Base-by-base conservation (phyloP, 768 basidiomycete genomes). In the Boletus huronensis region DNA sequence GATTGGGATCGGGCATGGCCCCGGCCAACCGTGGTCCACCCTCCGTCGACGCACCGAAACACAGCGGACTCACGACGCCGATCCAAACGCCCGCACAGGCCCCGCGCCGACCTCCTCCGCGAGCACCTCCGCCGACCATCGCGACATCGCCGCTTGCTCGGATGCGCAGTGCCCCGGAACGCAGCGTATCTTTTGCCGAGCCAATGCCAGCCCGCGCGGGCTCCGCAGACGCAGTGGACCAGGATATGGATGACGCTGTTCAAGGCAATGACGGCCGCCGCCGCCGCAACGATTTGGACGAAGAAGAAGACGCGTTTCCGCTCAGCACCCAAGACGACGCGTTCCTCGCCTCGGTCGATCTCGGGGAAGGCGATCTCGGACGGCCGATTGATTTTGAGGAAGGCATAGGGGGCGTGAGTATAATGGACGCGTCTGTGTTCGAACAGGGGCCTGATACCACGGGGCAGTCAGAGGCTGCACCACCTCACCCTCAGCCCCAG, bases 271-370 rank as follows among this genome's bases (percentile, higher is more conserved):
- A 50, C 11, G 70, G 74, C 35, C 77, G 77, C 23, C 2, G 16
- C 14, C 2, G 41, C 41, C 8, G 41, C 1, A 26, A 42, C 6
- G 42, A 46, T 0, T 54, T 58, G 0, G 54, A 51, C 4, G 77
- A 70, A 1, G 56, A 53, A 3, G 77, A 70, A 1, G 74, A 74
- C 17, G 58, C 76, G 0, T 84, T 79, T 57, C 73, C 74, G 11
- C 79, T 83, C 58, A 73, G 75, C 52, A 85, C 85, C 1, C 85
- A 90, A 38, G 88, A 89, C 50, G 87, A 83, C 50, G 82, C 77
- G 2, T 79, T 88, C 60, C 72, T 85, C 34, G 85, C 86, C 19
- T 68, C 75, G 10, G 75, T 84, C 23, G 83, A 83, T 54, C 66
- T 82, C 13, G 77, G 74, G 2, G 79, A 79, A 19, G 73, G 72